Evolutionary conservation across 306 rosid genomes (phyloP), one percentile per base, ranked within the genome.

Genomic region (Senna tora): DNA sequence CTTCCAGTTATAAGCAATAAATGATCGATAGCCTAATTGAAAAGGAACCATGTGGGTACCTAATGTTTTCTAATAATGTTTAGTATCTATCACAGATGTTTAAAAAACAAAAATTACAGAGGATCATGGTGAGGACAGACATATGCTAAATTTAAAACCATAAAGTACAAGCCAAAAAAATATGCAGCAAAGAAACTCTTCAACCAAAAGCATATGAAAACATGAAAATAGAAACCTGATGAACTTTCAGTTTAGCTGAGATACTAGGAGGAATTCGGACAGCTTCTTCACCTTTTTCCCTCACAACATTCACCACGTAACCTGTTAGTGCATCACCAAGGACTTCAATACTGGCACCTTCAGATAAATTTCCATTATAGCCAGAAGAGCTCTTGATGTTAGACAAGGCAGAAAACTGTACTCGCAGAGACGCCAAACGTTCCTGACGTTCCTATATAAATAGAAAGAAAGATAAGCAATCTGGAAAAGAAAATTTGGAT

Each of bases 211-310:
- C 76, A 38, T 50, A 25, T 56, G 25, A n/a, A 57, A 43, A 43
- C 47, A 36, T 39, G 20, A 41, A 56, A 9, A 61, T 11, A 42
- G 53, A 73, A 81, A 94, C 98, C 97, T 91, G 98, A 81, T 91
- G 98, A 34, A 86, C 83, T 85, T 91, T 94, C 80, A 94, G 77
- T 75, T 94, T 91, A 7, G 87, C 86, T 21, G 98, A 94, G 82
- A 91, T 89, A 83, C 98, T 94, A 49, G 96, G 89, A 71, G 96
- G 96, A 82, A 91, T 84, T 78, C 92, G 87, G 51, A 91, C 87
- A 21, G 97, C 95, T 71, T 86, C 95, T 84, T 94, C 98, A 61
- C 96, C 96, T 77, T 84, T 87, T 74, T 94, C 98, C 88, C 98
- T 89, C 80, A 86, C 96, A 70, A 91, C 98, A 85, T 94, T 94